These are phyloP conservation scores for Paramecium sonneborni DNA, from an alignment of 73 alveolate species.

Conservation along the genomic window DNA sequence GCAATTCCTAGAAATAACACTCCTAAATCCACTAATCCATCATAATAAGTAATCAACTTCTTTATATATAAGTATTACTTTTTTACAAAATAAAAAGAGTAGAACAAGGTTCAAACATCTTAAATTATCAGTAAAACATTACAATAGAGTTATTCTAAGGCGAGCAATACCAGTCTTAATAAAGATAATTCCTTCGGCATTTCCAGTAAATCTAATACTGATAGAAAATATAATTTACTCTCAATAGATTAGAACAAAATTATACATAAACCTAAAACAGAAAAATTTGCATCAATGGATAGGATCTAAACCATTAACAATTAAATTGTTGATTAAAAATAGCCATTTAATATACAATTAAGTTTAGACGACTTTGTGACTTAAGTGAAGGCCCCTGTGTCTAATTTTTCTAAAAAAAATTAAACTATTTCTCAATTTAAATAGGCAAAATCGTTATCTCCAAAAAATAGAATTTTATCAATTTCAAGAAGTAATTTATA, in stretches of 20 bases:
- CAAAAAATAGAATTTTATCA: neutral
- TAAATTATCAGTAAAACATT: neutral
- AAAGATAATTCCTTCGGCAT: neutral
- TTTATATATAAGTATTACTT: neutral
- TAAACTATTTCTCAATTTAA: neutral
- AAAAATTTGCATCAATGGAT: neutral
- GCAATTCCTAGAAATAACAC: neutral
- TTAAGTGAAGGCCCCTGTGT: neutral
- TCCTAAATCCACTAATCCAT: neutral
- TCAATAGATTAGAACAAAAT: neutral
- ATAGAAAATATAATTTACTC: slow-evolving; percentile 25
- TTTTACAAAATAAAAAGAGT: neutral
- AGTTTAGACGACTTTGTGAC: slow-evolving; percentile 30
- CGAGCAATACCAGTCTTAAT: neutral
- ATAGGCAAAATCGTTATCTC: slow-evolving; percentile 21
- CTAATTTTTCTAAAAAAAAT: neutral
- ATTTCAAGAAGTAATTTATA: neutral
- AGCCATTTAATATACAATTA: neutral
- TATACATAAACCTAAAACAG: neutral
- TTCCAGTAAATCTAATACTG: neutral
- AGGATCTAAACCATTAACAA: neutral
- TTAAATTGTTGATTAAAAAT: neutral
- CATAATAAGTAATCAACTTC: neutral
- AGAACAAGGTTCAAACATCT: neutral
- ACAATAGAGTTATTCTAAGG: neutral